These are phyloP conservation scores for Hepatocystis sp. DNA, from an alignment of 169 alveolate species.

Conservation along the genomic window DNA sequence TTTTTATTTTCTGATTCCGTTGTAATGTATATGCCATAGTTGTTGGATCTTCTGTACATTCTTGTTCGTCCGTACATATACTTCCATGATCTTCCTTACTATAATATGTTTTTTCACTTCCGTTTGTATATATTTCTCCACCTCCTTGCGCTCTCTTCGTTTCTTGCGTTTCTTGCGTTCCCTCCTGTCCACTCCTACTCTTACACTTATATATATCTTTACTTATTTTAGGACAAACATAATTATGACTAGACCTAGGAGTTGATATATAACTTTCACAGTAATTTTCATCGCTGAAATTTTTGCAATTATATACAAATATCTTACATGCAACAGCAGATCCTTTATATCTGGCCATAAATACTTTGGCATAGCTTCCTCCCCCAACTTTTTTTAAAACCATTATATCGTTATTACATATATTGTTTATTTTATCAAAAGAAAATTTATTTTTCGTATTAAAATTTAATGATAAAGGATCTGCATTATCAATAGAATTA, in stretches of 20 bases:
- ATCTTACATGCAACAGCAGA: conserved; percentile 78
- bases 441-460: conserved; percentile 37
- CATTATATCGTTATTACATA: conserved; percentile 30
- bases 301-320: conserved; percentile 39
- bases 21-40: conserved; percentile 51
- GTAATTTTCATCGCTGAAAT: conserved; percentile 46
- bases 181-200: background rate
- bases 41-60: background rate
- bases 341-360: conserved; percentile 41
- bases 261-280: conserved; percentile 75
- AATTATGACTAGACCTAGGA: conserved; percentile 56
- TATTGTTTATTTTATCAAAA: conserved; percentile 33
- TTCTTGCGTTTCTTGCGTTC: background rate
- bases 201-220: background rate
- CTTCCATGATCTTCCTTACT: too few relatives aligned
- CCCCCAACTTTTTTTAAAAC: conserved; percentile 72
- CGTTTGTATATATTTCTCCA: too few relatives aligned
- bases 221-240: conserved; percentile 38
- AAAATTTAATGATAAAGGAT: conserved; percentile 70
- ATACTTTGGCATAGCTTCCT: conserved; percentile 72
- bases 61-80: too few relatives aligned
- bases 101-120: too few relatives aligned
- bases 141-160: background rate
- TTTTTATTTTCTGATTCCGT: conserved; percentile 72
- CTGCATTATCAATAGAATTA: conserved; percentile 77